Conservation (phyloP, 129 eudicot genomes). For the Artemisia tridentata region DNA sequence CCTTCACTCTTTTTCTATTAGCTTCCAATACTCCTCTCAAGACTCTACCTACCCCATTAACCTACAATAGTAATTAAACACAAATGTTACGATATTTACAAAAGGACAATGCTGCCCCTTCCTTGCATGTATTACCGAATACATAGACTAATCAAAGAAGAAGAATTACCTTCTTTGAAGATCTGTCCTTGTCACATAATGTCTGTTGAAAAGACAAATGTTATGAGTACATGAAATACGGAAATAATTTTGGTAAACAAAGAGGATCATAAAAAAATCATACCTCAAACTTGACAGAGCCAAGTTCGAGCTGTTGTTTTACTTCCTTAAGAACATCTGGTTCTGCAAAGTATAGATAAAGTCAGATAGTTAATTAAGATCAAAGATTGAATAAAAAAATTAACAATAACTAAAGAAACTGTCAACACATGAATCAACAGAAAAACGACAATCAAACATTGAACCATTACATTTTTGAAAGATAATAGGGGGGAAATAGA, state of each 20-base stretch:
- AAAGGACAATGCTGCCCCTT: conserved; percentile 20
- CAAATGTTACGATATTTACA: not conserved
- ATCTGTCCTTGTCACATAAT: conserved; percentile 80
- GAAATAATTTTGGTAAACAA: not conserved
- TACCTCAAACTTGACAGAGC: conserved; percentile 97
- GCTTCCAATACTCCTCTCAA: conserved; percentile 91
- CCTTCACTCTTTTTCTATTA: conserved; percentile 79
- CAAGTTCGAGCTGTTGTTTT: conserved; percentile 89
- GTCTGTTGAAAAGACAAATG: conserved; percentile 50
- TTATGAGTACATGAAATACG: not conserved
- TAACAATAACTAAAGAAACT: not conserved
- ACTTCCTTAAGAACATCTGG: conserved; percentile 97
- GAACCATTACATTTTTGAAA: not conserved
- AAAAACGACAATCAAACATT: not conserved
- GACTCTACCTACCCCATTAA: conserved; percentile 63
- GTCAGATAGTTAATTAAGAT: not conserved
- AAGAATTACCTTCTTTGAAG: conserved; percentile 70
- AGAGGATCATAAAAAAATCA: not conserved
- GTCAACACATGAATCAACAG: not conserved
- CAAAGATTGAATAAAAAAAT: not conserved
- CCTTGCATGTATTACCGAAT: not conserved
- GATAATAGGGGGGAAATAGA: not conserved
- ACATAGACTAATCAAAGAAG: not conserved
- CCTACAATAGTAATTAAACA: conserved; percentile 39
- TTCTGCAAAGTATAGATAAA: conserved; percentile 44